Evolutionary conservation across 2,329 filamentous ascomycete genomes (phyloP).

Genomic region (Botrytis medusae): DNA sequence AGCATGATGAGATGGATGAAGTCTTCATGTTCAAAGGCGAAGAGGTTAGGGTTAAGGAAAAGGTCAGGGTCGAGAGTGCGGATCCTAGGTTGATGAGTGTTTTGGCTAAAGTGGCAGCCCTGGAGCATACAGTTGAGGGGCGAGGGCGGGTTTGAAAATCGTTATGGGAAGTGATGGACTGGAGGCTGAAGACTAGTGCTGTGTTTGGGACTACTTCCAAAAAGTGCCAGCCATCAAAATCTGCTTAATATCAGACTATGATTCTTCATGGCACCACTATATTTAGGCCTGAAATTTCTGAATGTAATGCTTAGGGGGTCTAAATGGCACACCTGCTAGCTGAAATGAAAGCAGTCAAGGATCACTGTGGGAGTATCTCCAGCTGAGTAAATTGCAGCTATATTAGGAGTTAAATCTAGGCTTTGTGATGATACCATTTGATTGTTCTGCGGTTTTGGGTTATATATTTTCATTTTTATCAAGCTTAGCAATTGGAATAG

Average conservation of each 20-base stretch:
- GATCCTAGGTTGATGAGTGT: constrained; percentile 84
- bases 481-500: not conserved
- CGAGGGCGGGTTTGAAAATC: constrained; percentile 69
- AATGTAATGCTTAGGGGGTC: too few relatives aligned
- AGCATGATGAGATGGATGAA: constrained; percentile 78
- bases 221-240: not conserved
- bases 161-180: constrained; percentile 61
- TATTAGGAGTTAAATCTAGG: not conserved
- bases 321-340: not conserved
- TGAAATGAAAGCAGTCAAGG: not conserved
- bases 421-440: not conserved
- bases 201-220: not conserved
- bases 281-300: not conserved
- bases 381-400: not conserved
- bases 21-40: constrained; percentile 65
- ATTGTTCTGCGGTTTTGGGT: not conserved
- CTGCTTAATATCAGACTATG: not conserved
- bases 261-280: not conserved
- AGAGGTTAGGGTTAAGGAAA: constrained; percentile 84
- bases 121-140: constrained; percentile 71
- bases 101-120: constrained; percentile 76
- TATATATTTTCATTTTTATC: not conserved
- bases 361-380: not conserved
- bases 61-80: constrained; percentile 77
- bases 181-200: constrained; percentile 13